phyloP scores from a whole-genome alignment of 345 rosid species.

The Corymbia maculata region DNA sequence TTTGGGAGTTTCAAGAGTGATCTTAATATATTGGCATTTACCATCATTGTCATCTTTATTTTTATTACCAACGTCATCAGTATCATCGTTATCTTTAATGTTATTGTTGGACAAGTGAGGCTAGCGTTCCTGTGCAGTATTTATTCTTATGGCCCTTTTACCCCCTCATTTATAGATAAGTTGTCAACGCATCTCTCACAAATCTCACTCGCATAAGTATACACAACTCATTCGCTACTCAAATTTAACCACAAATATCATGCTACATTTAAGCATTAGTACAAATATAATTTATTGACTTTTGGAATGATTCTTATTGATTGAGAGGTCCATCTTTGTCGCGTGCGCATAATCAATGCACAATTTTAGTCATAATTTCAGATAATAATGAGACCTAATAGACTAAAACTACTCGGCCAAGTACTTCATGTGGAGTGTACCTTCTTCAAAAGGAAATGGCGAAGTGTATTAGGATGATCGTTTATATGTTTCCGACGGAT shows the following conservation, averaged over 20 bases:
- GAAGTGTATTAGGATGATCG: not conserved
- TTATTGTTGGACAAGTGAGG: too few relatives aligned
- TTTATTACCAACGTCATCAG: not conserved
- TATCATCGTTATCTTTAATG: too few relatives aligned
- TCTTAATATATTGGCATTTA: not conserved
- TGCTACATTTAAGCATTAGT: not conserved
- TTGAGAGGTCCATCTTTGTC: not conserved
- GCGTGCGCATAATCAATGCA: accelerated
- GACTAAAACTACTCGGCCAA: not conserved
- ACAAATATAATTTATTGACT: not conserved
- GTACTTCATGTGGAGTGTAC: not conserved
- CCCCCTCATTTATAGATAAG: not conserved
- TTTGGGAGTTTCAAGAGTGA: not conserved
- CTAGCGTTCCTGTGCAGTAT: too few relatives aligned
- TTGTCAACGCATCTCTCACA: accelerated
- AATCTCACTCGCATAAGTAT: not conserved
- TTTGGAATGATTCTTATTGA: not conserved
- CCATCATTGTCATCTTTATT: not conserved
- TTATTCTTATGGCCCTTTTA: not conserved
- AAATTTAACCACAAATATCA: not conserved
- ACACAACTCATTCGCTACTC: too few relatives aligned
- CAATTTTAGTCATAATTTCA: not conserved
- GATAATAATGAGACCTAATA: not conserved
- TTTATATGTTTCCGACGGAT: not conserved
- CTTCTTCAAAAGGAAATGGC: accelerated